phyloP scores from a whole-genome alignment of 2,329 filamentous ascomycete genomes.

The Trichoderma sp. region DNA sequence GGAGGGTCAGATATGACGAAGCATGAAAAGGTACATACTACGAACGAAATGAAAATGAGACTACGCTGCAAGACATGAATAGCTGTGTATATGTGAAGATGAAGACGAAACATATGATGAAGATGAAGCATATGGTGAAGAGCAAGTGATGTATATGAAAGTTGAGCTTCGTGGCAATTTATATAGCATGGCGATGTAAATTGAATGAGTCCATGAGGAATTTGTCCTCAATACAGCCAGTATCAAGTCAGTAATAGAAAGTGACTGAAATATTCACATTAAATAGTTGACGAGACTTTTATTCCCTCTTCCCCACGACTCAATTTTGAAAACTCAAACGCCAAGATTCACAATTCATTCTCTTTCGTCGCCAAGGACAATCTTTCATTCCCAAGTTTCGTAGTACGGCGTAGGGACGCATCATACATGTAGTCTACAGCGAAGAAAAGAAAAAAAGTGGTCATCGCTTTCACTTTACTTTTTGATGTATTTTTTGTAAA shows the following conservation, averaged over 20 bases:
- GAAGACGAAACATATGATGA: not conserved
- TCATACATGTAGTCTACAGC: not conserved
- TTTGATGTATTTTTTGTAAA: constrained; percentile 25
- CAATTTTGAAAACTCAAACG: not conserved
- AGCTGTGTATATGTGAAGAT: not conserved
- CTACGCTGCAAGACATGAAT: not conserved
- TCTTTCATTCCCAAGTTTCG: not conserved
- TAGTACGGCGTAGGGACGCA: not conserved
- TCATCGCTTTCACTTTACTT: constrained; percentile 35
- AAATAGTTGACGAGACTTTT: not conserved
- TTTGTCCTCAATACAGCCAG: too few species aligned
- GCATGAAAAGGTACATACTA: constrained; percentile 18
- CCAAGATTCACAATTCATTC: not conserved
- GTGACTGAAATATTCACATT: not conserved
- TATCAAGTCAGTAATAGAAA: too few species aligned
- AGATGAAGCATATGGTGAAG: not conserved
- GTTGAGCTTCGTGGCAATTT: too few species aligned
- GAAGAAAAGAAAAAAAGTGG: not conserved
- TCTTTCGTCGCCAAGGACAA: not conserved
- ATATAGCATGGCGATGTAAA: not conserved
- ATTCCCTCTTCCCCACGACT: not conserved
- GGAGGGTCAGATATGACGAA: constrained; percentile 1
- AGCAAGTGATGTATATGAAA: not conserved
- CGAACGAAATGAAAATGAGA: constrained; percentile 6
- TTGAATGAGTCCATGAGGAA: not conserved